Conservation (phyloP, 345 rosid genomes). For the Ceriops zippeliana region DNA sequence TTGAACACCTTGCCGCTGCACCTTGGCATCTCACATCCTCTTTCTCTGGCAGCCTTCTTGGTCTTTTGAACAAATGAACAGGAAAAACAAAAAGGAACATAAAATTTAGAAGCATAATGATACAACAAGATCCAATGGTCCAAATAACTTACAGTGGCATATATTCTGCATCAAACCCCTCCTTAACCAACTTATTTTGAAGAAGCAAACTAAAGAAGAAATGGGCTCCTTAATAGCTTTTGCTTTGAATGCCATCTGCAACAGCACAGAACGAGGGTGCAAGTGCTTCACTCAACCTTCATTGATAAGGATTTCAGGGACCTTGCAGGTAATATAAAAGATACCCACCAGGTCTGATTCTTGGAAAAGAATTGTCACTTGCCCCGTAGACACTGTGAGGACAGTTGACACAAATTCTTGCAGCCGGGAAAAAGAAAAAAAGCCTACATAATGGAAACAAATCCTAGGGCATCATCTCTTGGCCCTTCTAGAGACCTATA, state of each 20-base stretch:
- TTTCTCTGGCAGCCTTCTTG: constrained; percentile 23
- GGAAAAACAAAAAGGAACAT: constrained; percentile 28
- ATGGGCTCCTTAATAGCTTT: constrained; percentile 9
- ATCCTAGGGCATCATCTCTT: constrained; percentile 61
- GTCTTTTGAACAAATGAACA: constrained; percentile 40
- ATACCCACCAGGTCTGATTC: constrained; percentile 25
- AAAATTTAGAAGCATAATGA: constrained; percentile 29
- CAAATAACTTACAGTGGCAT: constrained; percentile 21
- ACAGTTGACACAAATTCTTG: constrained; percentile 18
- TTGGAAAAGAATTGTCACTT: constrained; percentile 7
- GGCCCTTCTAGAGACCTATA: constrained; percentile 81
- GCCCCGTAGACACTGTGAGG: constrained; percentile 21
- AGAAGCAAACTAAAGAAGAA: constrained; percentile 19
- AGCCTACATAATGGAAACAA: constrained; percentile 49
- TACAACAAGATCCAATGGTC: constrained; percentile 34
- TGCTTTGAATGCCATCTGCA: constrained; percentile 22
- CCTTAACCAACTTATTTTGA: constrained; percentile 10
- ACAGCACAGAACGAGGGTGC: constrained; percentile 16
- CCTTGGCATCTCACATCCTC: constrained; percentile 12
- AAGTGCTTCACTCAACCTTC: constrained; percentile 13
- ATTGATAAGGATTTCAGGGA: constrained; percentile 11
- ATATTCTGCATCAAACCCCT: constrained; percentile 15
- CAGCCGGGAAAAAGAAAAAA: neutral
- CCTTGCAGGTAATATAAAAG: constrained; percentile 29
- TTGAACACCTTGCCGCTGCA: neutral